Base-by-base conservation (phyloP, 2,329 filamentous ascomycete species). In the Septoria linicola region DNA sequence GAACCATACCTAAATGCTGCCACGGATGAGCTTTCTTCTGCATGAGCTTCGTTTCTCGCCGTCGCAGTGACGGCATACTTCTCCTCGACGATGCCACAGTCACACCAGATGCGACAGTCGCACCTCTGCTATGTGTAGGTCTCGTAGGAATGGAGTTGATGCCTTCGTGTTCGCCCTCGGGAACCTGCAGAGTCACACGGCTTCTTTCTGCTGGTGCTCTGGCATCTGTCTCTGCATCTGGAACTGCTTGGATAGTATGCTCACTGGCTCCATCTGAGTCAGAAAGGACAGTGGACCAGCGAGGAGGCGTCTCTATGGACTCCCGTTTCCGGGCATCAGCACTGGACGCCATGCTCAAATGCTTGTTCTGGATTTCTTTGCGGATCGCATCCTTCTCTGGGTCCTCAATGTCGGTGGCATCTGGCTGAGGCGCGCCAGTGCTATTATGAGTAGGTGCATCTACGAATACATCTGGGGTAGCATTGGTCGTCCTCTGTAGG, bases 21-120 rank as follows among this genome's bases (percentile, higher is more conserved):
- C 59, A 60, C n/a, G 60, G 58, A 50, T 62, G 57, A 19, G 61
- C 61, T 30, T 61, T 45, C 48, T 63, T 64, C 35, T 62, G 59
- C 21, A 60, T 60, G 23, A 64, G 59, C 43, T 59, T 58, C 17
- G 60, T 63, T 49, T 63, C 60, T 41, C 52, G 53, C 41, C 60
- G 48, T 13, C 58, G 51, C 27, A 63, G 40, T 13, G 57, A 55
- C 14, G 60, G 60, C 39, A 63, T 45, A 48, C 59, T 61, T 41
- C 54, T 40, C 35, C 44, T 46, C 23, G 57, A 56, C 16, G 37
- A 49, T 5, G 49, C 51, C 10, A 54, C 40, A n/a, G 57, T 54
- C 8, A 51, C 40, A 3, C 43, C 53, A n/a, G 53, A 56, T 25
- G 51, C 51, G 36, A n/a, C n/a, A n/a, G n/a, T n/a, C n/a, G 53